Evolutionary conservation across 2,329 filamentous ascomycete genomes (phyloP).

Genomic region (Pyrenophora tritici-repentis): DNA sequence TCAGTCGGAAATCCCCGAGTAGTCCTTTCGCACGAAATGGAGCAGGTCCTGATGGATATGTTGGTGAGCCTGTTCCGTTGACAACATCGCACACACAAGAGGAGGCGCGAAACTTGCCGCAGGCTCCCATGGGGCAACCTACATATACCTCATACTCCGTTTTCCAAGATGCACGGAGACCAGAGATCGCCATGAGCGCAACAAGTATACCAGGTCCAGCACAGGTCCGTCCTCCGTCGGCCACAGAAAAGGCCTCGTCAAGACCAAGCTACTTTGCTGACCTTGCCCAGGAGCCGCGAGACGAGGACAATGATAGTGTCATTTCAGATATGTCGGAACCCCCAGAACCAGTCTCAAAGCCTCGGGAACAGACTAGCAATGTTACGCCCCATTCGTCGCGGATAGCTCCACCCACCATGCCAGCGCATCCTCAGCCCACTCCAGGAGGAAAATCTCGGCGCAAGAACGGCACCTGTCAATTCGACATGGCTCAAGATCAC

Average conservation of each 20-base stretch:
- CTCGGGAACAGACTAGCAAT: neutral
- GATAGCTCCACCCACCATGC: neutral
- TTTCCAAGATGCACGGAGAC: too few species aligned
- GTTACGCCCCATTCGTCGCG: neutral
- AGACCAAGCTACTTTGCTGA: conserved; percentile 6
- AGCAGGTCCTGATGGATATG: too few species aligned
- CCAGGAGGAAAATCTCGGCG: neutral
- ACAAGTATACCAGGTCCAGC: too few species aligned
- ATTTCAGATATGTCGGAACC: conserved; percentile 11
- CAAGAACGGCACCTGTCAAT: conserved; percentile 3
- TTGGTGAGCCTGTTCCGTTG: too few species aligned
- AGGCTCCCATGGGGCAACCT: too few species aligned
- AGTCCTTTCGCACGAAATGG: neutral
- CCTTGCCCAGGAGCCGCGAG: neutral
- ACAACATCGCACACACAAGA: too few species aligned
- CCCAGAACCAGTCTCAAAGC: neutral
- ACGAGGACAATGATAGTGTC: conserved; percentile 12
- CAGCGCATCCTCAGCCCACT: neutral
- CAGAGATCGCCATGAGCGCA: too few species aligned
- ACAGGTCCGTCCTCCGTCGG: neutral
- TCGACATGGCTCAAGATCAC: conserved; percentile 32
- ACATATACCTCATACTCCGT: too few species aligned
- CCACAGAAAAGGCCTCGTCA: neutral
- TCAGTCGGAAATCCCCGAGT: conserved; percentile 4
- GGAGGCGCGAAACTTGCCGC: too few species aligned